These are phyloP conservation scores for Ustilago nuda DNA, from an alignment of 1,284 basidiomycete species.

Conservation along the genomic window DNA sequence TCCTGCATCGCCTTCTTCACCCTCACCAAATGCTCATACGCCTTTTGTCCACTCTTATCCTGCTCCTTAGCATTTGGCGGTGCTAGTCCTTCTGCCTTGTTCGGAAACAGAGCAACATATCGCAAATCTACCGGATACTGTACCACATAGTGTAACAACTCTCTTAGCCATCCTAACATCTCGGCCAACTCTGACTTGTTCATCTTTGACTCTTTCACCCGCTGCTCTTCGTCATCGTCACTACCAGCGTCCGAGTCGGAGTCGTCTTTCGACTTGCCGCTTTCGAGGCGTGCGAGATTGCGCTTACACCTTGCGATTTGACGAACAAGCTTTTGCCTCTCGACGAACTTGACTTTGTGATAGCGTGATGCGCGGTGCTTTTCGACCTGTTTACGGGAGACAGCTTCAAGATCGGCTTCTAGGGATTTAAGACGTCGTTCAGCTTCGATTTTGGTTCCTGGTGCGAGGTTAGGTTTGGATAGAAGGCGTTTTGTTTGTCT, in stretches of 20 bases:
- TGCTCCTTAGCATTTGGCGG: slow-evolving; percentile 25
- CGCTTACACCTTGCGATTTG: slow-evolving; percentile 37
- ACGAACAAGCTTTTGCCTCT: slow-evolving; percentile 43
- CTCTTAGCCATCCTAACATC: slow-evolving; percentile 21
- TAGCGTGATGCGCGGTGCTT: slow-evolving; percentile 42
- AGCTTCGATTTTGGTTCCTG: slow-evolving; percentile 56
- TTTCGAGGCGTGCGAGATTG: slow-evolving; percentile 15
- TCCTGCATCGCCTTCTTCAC: slow-evolving; percentile 40
- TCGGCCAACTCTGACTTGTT: slow-evolving; percentile 20
- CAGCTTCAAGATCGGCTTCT: slow-evolving; percentile 44
- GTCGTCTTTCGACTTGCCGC: slow-evolving; percentile 10
- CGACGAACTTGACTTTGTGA: slow-evolving; percentile 57
- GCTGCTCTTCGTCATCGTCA: slow-evolving; percentile 22
- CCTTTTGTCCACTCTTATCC: slow-evolving; percentile 39
- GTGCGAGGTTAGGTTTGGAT: slow-evolving; percentile 51
- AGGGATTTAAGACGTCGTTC: slow-evolving; percentile 54
- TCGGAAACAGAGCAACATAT: slow-evolving; percentile 55
- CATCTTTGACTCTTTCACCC: slow-evolving; percentile 35
- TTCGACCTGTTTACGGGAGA: slow-evolving; percentile 36
- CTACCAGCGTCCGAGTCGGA: slow-evolving; percentile 27
- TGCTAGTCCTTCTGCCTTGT: slow-evolving; percentile 18
- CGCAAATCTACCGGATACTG: slow-evolving; percentile 40
- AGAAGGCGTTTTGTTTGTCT: slow-evolving; percentile 59
- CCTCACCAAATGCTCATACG: slow-evolving; percentile 39
- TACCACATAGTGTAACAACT: slow-evolving; percentile 47